A percentile compares a stretch with the other conserved stretches of the same genome.
These are phyloP conservation scores for Nicotiana rustica DNA, from an alignment of 305 asterid genomes.

Conservation along the genomic window DNA sequence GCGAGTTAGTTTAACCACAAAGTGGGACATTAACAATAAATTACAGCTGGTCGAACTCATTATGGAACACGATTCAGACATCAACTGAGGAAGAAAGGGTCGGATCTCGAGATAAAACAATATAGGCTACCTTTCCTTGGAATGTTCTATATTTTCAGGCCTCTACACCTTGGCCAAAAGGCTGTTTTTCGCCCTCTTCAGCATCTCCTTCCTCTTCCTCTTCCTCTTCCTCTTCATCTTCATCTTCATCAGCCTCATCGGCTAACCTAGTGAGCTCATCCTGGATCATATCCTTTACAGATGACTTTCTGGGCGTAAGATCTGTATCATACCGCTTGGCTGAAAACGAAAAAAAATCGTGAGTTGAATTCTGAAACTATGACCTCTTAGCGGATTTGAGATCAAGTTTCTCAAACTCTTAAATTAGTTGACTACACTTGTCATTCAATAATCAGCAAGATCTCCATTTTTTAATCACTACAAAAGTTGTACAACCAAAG, in stretches of 20 bases:
- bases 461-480: background rate
- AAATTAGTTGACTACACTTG: background rate
- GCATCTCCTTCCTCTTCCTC: conserved; percentile 60
- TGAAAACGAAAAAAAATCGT: conserved; percentile 39
- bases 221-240: conserved; percentile 63
- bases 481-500: conserved; percentile 10
- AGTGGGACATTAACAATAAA: conserved; percentile 1
- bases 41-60: background rate
- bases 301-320: conserved; percentile 61
- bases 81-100: background rate
- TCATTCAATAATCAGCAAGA: background rate
- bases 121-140: conserved; percentile 1
- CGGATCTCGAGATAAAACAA: background rate
- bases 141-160: conserved; percentile 40
- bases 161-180: conserved; percentile 53
- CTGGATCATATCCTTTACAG: conserved; percentile 82
- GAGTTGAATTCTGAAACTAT: background rate
- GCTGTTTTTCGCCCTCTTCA: conserved; percentile 50
- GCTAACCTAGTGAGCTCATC: conserved; percentile 83
- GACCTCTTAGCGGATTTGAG: background rate
- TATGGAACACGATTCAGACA: background rate
- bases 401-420: background rate
- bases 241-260: conserved; percentile 69
- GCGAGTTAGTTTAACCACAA: background rate
- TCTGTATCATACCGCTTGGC: conserved; percentile 61